Percentiles rank a stretch among this genome's conserved stretches.
Evolutionary conservation across 768 basidiomycete genomes (phyloP).

Genomic region (Podaxis sp.): DNA sequence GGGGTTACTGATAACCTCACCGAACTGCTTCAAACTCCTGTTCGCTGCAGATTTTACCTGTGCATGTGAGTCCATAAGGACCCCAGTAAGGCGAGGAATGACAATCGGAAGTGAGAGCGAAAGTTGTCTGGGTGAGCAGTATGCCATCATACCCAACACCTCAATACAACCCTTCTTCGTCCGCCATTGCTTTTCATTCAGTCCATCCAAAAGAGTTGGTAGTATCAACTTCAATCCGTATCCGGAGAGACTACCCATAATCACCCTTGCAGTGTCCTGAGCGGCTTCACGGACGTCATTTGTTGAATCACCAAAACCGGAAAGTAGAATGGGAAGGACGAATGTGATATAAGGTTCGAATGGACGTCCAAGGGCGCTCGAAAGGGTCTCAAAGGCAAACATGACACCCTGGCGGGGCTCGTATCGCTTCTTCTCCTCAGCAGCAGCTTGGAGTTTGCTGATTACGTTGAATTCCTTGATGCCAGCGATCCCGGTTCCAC

Average conservation of each 20-base stretch:
- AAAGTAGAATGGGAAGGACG: conserved; percentile 79
- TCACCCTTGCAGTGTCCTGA: conserved; percentile 85
- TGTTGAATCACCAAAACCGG: conserved; percentile 82
- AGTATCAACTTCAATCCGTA: conserved; percentile 96
- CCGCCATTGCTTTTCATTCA: conserved; percentile 98
- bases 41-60: conserved; percentile 94
- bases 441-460: conserved; percentile 63
- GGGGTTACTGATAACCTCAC: conserved; percentile 97
- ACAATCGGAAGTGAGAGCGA: conserved; percentile 94
- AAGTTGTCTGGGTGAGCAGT: conserved; percentile 93
- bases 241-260: conserved; percentile 94
- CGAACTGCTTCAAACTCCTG: conserved; percentile 94
- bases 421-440: conserved; percentile 87
- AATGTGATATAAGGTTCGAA: conserved; percentile 93
- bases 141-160: conserved; percentile 96
- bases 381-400: conserved; percentile 93
- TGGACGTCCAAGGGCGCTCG: conserved; percentile 78
- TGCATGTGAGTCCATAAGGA: conserved; percentile 95
- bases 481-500: conserved; percentile 83
- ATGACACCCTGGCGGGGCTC: conserved; percentile 91
- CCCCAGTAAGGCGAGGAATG: conserved; percentile 92
- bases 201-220: conserved; percentile 81
- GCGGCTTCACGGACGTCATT: conserved; percentile 92
- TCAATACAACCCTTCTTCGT: conserved; percentile 98
- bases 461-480: conserved; percentile 86